Evolutionary conservation across 495 filamentous ascomycete species (phyloP).

Genomic region (Penicillium bovifimosum): DNA sequence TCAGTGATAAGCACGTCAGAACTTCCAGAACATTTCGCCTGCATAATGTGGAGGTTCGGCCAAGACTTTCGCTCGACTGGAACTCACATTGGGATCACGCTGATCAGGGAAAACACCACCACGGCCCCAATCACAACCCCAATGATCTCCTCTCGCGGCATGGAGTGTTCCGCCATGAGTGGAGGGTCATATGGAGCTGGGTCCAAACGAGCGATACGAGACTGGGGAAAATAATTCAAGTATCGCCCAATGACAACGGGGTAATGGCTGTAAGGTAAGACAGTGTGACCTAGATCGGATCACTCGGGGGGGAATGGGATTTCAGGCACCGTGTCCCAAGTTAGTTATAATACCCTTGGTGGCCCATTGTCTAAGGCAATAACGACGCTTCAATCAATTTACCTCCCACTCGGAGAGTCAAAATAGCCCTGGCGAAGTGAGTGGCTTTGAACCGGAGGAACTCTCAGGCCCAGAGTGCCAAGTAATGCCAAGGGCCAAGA

Average conservation of each 20-base stretch:
- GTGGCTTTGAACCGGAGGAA: constrained; percentile 26
- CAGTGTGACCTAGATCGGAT: constrained; percentile 9
- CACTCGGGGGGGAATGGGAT: neutral
- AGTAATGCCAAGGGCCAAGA: constrained; percentile 20
- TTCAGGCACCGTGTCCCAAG: constrained; percentile 8
- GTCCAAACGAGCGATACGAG: constrained; percentile 17
- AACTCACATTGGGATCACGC: constrained; percentile 33
- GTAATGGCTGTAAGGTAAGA: neutral
- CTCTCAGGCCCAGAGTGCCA: constrained; percentile 29
- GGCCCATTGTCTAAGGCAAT: constrained; percentile 4
- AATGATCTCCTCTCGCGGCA: constrained; percentile 26
- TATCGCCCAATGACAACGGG: neutral
- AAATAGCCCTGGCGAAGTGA: constrained; percentile 2
- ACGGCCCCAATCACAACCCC: constrained; percentile 35
- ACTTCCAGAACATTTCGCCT: constrained; percentile 13
- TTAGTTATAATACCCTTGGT: neutral
- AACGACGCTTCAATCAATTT: neutral
- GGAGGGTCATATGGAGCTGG: constrained; percentile 7
- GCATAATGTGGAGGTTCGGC: constrained; percentile 15
- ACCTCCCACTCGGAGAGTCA: neutral
- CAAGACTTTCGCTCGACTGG: constrained; percentile 12
- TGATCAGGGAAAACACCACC: constrained; percentile 27
- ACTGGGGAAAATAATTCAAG: neutral
- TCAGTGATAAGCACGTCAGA: constrained; percentile 4
- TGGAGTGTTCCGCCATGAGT: constrained; percentile 22